These are phyloP conservation scores for Capillidium heterosporum DNA, from an alignment of 371 early-diverging fungal genomes.

Conservation along the genomic window DNA sequence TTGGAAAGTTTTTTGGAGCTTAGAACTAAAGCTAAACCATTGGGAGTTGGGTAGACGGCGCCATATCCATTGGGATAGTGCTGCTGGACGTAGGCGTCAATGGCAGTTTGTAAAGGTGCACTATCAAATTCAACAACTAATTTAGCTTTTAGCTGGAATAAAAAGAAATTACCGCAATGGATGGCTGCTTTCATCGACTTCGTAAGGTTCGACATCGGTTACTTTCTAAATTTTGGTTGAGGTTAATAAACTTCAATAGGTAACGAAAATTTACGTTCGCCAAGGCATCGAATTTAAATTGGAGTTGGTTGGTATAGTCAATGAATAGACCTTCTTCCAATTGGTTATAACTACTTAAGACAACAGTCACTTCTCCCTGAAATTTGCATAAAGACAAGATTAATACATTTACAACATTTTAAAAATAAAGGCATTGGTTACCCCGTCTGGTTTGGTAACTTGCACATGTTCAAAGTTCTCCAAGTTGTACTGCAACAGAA, in stretches of 20 bases:
- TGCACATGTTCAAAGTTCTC: conserved; percentile 35
- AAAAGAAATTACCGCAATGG: conserved; percentile 19
- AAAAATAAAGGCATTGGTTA: background rate
- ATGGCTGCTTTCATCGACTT: conserved; percentile 23
- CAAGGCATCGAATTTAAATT: conserved; percentile 56
- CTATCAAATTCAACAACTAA: conserved; percentile 12
- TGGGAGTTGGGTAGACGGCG: conserved; percentile 36
- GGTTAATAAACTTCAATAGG: background rate
- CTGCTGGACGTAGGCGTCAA: conserved; percentile 37
- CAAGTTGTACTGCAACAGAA: conserved; percentile 66
- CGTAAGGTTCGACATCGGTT: conserved; percentile 31
- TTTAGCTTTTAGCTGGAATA: background rate
- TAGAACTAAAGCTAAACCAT: conserved; percentile 38
- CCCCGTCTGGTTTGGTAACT: background rate
- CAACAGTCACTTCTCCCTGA: background rate
- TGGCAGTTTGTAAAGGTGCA: conserved; percentile 37
- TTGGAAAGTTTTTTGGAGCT: conserved; percentile 84
- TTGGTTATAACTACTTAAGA: conserved; percentile 31
- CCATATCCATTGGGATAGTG: conserved; percentile 62
- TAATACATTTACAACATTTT: background rate
- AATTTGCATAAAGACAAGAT: too few species aligned
- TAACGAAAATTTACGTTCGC: conserved; percentile 23
- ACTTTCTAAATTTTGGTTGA: conserved; percentile 18
- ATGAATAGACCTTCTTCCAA: conserved; percentile 39
- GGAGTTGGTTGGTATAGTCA: conserved; percentile 47